A percentile compares a stretch with the other conserved stretches of the same genome.
Conservation (phyloP, 2,329 filamentous ascomycete species). For the Cladophialophora yegresii region DNA sequence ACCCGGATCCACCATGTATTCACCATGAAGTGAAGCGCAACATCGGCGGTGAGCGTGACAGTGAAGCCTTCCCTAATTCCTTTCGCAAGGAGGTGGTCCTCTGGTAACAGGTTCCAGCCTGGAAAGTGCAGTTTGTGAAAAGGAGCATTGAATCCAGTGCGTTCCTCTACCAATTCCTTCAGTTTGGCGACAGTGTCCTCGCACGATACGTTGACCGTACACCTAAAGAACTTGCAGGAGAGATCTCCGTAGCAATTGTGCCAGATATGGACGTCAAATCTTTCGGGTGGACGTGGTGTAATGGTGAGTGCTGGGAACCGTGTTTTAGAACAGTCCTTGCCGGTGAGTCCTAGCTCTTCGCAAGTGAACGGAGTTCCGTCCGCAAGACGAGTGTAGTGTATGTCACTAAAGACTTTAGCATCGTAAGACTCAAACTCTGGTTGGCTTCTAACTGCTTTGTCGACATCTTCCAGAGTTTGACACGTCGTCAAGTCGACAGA, state of each 20-base stretch:
- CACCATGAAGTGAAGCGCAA: background rate
- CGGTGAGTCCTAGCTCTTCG: background rate
- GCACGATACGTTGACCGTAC: background rate
- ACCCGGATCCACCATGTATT: background rate
- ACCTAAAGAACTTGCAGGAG: background rate
- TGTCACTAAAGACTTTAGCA: slow-evolving; percentile 6
- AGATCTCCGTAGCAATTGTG: too few species aligned
- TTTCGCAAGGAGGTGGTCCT: background rate
- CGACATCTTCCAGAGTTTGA: background rate
- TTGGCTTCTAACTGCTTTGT: background rate
- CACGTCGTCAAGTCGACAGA: slow-evolving; percentile 8
- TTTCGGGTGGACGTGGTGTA: background rate
- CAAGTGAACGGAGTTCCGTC: background rate
- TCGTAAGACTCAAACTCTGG: background rate
- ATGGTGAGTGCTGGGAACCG: background rate
- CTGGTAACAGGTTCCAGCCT: background rate
- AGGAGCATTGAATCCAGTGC: background rate
- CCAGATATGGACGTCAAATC: background rate
- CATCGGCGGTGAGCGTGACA: background rate
- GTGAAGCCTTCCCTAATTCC: background rate
- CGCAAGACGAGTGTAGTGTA: background rate
- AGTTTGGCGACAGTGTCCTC: background rate
- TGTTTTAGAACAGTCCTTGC: background rate
- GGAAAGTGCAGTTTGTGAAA: background rate
- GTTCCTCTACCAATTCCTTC: background rate